Base-by-base conservation (phyloP, 2,329 filamentous ascomycete genomes). In the Domatiomyces globalis region DNA sequence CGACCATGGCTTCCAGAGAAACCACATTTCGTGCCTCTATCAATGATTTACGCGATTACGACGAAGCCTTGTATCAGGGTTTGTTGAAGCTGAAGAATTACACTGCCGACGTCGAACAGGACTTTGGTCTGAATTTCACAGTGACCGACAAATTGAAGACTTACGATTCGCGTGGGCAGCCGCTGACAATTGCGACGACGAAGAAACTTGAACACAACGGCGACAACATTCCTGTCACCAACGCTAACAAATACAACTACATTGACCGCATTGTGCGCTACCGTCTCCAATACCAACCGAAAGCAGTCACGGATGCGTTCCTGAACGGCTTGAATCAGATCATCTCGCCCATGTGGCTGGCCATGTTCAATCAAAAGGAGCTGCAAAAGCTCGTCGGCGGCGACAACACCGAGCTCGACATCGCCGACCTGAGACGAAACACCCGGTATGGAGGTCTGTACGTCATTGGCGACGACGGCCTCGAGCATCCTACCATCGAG, bases 341-440 rank as follows among this genome's bases (percentile, higher is more conserved):
- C 63, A 92, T 98, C 58, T 84, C 89, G 53, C 89, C 90, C 0
- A 80, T 80, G 2, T 98, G 92, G 92, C 77, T 98, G 4, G 88
- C 84, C 61, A 96, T 98, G 92, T 98, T 98, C 73, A 98, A 98
- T 67, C 90, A 95, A 66, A 80, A 80, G 2, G 92, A 98, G 66
- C 77, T 98, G 4, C 92, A 96, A 69, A 92, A 87, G 1, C 81
- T 98, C 5, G 85, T 98, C 15, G 87, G 88, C 49, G 92, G 92
- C 44, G 88, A 94, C 60, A 83, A 81, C 25, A 83, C 83, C 8
- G 82, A 86, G 55, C 94, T 98, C 53, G 84, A 95, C 62, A 77
- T 98, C 36, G 80, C 84, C 25, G 92, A 98, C 65, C 75, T 96
- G 43, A 80, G 89, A 20, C 74, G 74, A 50, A 85, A 96, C 68